Evolutionary conservation across 1,139 yeast species (phyloP).

Genomic region (Spathaspora sp.): DNA sequence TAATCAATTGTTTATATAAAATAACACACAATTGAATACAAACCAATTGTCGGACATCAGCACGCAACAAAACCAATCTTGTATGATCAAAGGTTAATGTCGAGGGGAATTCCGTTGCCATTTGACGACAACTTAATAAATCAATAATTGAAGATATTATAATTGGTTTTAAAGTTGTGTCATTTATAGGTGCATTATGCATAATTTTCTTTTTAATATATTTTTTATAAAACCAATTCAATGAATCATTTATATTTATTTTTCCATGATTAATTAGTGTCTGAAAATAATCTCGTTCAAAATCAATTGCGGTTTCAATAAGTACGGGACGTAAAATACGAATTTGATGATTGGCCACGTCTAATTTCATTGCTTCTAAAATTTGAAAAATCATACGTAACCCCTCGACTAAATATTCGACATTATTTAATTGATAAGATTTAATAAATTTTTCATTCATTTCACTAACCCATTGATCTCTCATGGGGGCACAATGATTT

Average conservation of each 20-base stretch:
- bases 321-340: conserved; percentile 81
- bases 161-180: conserved; percentile 31
- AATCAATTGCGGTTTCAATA: conserved; percentile 86
- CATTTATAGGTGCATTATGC: conserved; percentile 10
- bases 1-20: conserved; percentile 66
- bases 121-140: conserved; percentile 71
- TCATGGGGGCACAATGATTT: conserved; percentile 92
- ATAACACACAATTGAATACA: conserved; percentile 76
- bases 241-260: conserved; percentile 63
- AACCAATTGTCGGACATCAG: conserved; percentile 82
- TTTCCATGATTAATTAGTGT: conserved; percentile 69
- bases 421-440: conserved; percentile 56
- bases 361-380: conserved; percentile 93
- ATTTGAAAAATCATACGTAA: conserved; percentile 78
- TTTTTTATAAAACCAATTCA: conserved; percentile 66
- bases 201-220: conserved; percentile 9
- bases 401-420: conserved; percentile 68
- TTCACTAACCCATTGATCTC: conserved; percentile 86
- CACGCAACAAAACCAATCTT: conserved; percentile 71
- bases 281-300: conserved; percentile 83
- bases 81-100: conserved; percentile 88
- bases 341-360: conserved; percentile 93
- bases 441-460: conserved; percentile 70
- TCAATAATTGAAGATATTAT: conserved; percentile 55
- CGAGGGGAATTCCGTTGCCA: conserved; percentile 82